These are phyloP conservation scores for Pseudonitzschia multiseries DNA, from an alignment of 108 stramenopile species.

Conservation along the genomic window DNA sequence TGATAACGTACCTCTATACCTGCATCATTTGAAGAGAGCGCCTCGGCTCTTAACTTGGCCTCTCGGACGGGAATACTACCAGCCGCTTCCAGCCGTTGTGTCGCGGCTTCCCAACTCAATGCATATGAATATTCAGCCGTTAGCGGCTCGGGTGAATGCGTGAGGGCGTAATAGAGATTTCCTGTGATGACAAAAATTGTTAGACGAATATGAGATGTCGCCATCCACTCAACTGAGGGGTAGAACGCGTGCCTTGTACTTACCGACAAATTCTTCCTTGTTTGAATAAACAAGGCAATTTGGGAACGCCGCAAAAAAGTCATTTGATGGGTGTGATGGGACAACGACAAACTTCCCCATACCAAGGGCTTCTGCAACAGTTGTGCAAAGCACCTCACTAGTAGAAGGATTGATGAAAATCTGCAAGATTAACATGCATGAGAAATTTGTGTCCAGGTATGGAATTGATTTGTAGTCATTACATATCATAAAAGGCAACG, in stretches of 20 bases:
- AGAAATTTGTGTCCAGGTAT: constrained; percentile 11
- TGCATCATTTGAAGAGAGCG: constrained; percentile 49
- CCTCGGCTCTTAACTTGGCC: constrained; percentile 61
- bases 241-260: constrained; percentile 2
- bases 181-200: constrained; percentile 19
- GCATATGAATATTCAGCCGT: constrained; percentile 59
- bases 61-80: constrained; percentile 66
- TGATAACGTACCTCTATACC: constrained; percentile 61
- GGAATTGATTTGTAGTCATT: background rate
- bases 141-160: constrained; percentile 80
- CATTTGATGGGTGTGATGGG: constrained; percentile 68
- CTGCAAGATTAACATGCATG: constrained; percentile 12
- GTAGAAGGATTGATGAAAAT: constrained; percentile 87
- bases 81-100: constrained; percentile 68
- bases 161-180: constrained; percentile 82
- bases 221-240: background rate
- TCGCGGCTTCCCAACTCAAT: constrained; percentile 87
- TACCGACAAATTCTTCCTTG: constrained; percentile 81
- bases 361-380: constrained; percentile 88
- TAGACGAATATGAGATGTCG: background rate
- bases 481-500: background rate
- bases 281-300: constrained; percentile 82
- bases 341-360: constrained; percentile 91
- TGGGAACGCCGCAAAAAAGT: constrained; percentile 84
- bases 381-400: constrained; percentile 88